These are phyloP conservation scores for Stagonosporopsis cucurbitacearum DNA, from an alignment of 2,329 filamentous ascomycete species.

Conservation along the genomic window DNA sequence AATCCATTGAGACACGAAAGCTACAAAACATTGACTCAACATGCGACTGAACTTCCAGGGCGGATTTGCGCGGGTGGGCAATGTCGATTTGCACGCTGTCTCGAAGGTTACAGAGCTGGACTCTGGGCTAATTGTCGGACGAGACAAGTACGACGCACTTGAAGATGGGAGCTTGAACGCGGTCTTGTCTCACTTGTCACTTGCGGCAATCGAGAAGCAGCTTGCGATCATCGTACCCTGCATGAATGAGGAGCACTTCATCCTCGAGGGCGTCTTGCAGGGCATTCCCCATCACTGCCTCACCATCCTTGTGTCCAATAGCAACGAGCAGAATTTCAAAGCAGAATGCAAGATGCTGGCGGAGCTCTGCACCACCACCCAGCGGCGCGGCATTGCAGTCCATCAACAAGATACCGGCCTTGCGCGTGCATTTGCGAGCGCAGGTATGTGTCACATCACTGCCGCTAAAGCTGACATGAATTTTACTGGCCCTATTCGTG, in stretches of 20 bases:
- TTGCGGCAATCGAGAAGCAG: constrained; percentile 13
- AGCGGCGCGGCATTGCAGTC: constrained; percentile 10
- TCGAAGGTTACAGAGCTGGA: constrained; percentile 23
- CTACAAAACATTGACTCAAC: background rate
- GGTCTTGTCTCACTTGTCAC: constrained; percentile 9
- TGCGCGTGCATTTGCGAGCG: constrained; percentile 15
- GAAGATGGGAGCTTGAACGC: background rate
- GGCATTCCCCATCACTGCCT: constrained; percentile 25
- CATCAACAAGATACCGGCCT: constrained; percentile 21
- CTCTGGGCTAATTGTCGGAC: constrained; percentile 3
- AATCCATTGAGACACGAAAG: background rate
- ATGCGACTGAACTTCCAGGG: background rate
- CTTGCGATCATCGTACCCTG: constrained; percentile 24
- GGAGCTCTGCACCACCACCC: constrained; percentile 3
- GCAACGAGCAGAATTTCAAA: constrained; percentile 10
- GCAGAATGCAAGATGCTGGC: constrained; percentile 13
- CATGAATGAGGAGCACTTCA: constrained; percentile 23
- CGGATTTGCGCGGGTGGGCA: constrained; percentile 8
- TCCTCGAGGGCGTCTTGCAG: constrained; percentile 22
- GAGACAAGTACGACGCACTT: background rate
- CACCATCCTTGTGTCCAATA: constrained; percentile 26
- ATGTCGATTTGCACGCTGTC: constrained; percentile 14
- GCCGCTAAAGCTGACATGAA: background rate
- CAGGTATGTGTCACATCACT: background rate
- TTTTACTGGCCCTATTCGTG: background rate